Conservation (phyloP, 2,329 filamentous ascomycete species). For the Gnomoniopsis smithogilvyi region DNA sequence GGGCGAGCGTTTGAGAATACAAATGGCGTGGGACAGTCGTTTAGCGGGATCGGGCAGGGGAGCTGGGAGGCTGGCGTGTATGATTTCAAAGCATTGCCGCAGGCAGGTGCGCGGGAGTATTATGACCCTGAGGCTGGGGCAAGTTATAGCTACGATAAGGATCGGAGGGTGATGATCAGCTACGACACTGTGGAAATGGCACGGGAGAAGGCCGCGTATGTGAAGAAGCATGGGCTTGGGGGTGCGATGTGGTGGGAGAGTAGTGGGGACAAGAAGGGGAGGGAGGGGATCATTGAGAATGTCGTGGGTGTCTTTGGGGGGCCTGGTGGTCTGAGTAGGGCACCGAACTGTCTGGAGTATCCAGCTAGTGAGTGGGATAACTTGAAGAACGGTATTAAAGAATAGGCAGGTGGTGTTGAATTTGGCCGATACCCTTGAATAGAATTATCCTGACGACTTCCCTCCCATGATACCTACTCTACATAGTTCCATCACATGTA, state of each 20-base stretch:
- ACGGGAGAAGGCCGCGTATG: slow-evolving; percentile 66
- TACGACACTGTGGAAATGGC: slow-evolving; percentile 74
- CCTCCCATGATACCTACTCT: neutral
- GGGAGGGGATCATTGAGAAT: slow-evolving; percentile 64
- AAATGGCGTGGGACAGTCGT: slow-evolving; percentile 67
- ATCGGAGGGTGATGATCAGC: slow-evolving; percentile 64
- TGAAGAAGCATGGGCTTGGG: slow-evolving; percentile 65
- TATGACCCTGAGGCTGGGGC: slow-evolving; percentile 64
- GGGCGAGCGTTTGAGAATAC: slow-evolving; percentile 82
- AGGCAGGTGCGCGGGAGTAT: slow-evolving; percentile 60
- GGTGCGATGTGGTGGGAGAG: slow-evolving; percentile 99
- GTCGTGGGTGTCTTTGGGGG: slow-evolving; percentile 61
- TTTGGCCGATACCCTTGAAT: neutral
- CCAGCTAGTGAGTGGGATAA: slow-evolving; percentile 71
- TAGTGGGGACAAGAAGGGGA: slow-evolving; percentile 67
- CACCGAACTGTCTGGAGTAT: slow-evolving; percentile 59
- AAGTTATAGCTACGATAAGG: slow-evolving; percentile 72
- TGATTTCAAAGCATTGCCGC: slow-evolving; percentile 84
- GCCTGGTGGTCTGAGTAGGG: slow-evolving; percentile 42
- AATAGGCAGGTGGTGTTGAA: slow-evolving; percentile 29
- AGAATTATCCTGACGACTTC: neutral
- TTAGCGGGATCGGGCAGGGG: slow-evolving; percentile 70
- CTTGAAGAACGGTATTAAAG: slow-evolving; percentile 54
- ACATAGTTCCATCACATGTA: too few relatives aligned
- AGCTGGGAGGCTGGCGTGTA: slow-evolving; percentile 83